Conservation (phyloP, 176 grass and related monocot species). For the Cenchrus americanus region DNA sequence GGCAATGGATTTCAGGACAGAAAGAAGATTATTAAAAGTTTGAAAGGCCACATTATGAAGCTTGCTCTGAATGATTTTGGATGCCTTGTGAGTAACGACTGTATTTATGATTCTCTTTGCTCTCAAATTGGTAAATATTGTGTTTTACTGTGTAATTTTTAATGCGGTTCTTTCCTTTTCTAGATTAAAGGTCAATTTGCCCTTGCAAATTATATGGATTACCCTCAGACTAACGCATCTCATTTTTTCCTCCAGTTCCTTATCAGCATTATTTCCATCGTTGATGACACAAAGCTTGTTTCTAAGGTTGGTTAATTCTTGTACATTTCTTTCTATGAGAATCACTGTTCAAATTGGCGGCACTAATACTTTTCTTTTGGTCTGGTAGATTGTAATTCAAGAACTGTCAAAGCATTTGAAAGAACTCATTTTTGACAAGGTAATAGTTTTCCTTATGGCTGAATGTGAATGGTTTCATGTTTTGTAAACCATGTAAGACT, state of each 20-base stretch:
- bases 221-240: slow-evolving; percentile 37
- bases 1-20: slow-evolving; percentile 72
- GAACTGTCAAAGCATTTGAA: slow-evolving; percentile 68
- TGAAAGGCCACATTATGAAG: slow-evolving; percentile 84
- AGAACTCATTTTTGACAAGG: slow-evolving; percentile 86
- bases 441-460: slow-evolving; percentile 22
- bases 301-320: slow-evolving; percentile 57
- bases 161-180: not conserved
- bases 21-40: slow-evolving; percentile 91
- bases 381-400: slow-evolving; percentile 67
- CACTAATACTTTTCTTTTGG: slow-evolving; percentile 33
- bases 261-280: slow-evolving; percentile 74
- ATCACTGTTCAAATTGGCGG: not conserved
- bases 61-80: slow-evolving; percentile 87
- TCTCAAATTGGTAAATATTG: not conserved
- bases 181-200: not conserved
- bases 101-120: slow-evolving; percentile 7
- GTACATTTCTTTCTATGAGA: not conserved
- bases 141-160: not conserved
- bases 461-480: not conserved
- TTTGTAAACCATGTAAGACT: not conserved
- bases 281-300: slow-evolving; percentile 95
- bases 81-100: slow-evolving; percentile 75
- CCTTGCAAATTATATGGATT: not conserved
- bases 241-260: slow-evolving; percentile 66